phyloP scores from a whole-genome alignment of 2,329 filamentous ascomycete genomes.

The Nemania sp. region DNA sequence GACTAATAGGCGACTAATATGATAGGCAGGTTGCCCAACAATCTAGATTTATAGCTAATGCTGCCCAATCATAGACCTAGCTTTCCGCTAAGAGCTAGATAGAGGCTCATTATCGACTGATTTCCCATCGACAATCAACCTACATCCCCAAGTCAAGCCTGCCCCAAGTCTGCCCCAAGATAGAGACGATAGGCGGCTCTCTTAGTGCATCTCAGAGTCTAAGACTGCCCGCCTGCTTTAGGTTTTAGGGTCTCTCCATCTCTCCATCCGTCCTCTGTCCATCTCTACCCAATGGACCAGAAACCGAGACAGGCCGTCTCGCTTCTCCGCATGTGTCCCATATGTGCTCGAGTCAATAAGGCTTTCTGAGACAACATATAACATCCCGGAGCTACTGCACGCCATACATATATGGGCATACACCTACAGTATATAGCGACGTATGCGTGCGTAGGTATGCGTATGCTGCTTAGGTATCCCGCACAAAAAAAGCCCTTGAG shows the following conservation, averaged over 20 bases:
- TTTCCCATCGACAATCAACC: conserved; percentile 10
- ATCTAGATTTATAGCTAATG: not conserved
- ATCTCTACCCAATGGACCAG: not conserved
- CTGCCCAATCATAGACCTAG: conserved; percentile 17
- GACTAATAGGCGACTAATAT: not conserved
- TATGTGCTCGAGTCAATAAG: not conserved
- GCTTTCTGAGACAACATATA: conserved; percentile 9
- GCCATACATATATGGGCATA: not conserved
- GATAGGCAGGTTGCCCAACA: not conserved
- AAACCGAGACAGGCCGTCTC: conserved; percentile 7
- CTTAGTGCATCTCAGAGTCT: not conserved
- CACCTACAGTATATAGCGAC: too few species aligned
- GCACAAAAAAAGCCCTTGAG: not conserved
- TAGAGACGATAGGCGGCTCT: not conserved
- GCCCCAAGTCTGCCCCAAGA: too few species aligned
- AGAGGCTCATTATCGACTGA: conserved; percentile 1
- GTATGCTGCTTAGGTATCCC: too few species aligned
- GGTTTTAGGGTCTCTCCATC: too few species aligned
- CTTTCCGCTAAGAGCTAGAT: not conserved
- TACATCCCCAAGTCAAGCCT: too few species aligned
- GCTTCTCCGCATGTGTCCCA: conserved; percentile 11
- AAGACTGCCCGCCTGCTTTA: conserved; percentile 1
- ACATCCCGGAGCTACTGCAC: not conserved
- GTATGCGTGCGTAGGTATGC: too few species aligned
- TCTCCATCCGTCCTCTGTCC: too few species aligned